Base-by-base conservation (phyloP, 768 basidiomycete genomes). In the Amanita fuliginea region DNA sequence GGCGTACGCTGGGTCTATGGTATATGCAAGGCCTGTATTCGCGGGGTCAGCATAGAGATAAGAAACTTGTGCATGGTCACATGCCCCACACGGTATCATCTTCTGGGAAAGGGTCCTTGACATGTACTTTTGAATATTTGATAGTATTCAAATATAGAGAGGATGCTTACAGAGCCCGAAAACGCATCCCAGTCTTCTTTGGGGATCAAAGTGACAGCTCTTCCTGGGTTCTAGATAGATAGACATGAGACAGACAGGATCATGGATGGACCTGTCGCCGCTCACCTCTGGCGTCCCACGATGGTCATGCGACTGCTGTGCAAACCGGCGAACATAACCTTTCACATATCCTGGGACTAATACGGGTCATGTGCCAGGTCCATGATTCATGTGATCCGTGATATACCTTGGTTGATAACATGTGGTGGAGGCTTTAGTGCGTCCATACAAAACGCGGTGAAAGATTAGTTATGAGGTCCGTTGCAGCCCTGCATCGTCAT, bases 261-360 rank as follows among this genome's bases (percentile, higher is more conserved):
- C 7, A 4, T 32, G 32, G 32, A 11, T 22, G 47, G 16, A 40
- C 6, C n/a, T 16, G 11, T 22, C 16, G 41, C 18, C 14, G 3
- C 5, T 46, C 34, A 86, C 84, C 69, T 91, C 83, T 2, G 81
- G 86, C 0, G 91, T 94, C 16, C 93, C 93, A 9, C 93, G 76
- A 64, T 97, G 93, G 60, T 97, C 93, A 61, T 91, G 87, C 49
- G 90, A 94, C 60, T 79, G 77, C 65, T 95, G 91, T 0, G 92
- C 89, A 58, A 96, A 96, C 22, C 93, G 72, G 1, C 92, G 77
- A 0, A 94, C 87, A 53, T 91, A 92, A 30, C 88, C 88, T 66
- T 92, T 95, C 55, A 96, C 68, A 58, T 83, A 96, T 8, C 93
- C 93, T 0, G 87, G 73, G 0, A 73, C 87, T 85, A 50, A 30